Percentiles rank a stretch among this genome's conserved stretches.
phyloP scores from a whole-genome alignment of 176 grass and related monocot species.

The Oropetium thomaeum region DNA sequence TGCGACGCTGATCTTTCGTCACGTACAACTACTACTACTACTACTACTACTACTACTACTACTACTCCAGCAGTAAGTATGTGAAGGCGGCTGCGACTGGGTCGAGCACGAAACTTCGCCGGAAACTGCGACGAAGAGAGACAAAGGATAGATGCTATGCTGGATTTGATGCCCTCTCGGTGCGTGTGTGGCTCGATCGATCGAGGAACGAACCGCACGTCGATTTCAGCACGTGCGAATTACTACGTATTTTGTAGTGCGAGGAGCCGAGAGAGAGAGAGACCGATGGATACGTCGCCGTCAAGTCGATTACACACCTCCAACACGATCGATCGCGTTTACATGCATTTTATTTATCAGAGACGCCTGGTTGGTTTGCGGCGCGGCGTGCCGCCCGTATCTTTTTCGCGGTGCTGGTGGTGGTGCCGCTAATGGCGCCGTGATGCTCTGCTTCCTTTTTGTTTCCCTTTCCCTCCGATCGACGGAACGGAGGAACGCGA shows the following conservation, averaged over 20 bases:
- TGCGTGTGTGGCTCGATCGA: no score
- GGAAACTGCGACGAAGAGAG: background rate
- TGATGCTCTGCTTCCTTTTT: background rate
- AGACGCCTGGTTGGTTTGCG: background rate
- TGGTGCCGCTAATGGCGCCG: background rate
- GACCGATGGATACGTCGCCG: background rate
- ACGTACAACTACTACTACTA: no score
- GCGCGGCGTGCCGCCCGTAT: background rate
- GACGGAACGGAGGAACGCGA: no score
- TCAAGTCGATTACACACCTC: conserved; percentile 31
- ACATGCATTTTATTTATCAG: background rate
- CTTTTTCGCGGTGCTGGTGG: background rate
- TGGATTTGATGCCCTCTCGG: no score
- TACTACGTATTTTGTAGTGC: no score
- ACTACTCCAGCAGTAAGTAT: no score
- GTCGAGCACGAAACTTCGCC: conserved; percentile 15
- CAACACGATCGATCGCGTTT: conserved; percentile 21
- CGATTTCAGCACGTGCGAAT: conserved; percentile 26
- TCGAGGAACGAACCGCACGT: background rate
- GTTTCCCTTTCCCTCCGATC: background rate
- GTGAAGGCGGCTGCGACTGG: background rate
- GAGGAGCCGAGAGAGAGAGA: background rate
- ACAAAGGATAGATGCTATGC: background rate
- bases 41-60: no score
- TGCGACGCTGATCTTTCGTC: background rate